Percentiles rank a stretch among this genome's conserved stretches.
Evolutionary conservation across 331 rosid species (phyloP).

Genomic region (Quercus tomentella): DNA sequence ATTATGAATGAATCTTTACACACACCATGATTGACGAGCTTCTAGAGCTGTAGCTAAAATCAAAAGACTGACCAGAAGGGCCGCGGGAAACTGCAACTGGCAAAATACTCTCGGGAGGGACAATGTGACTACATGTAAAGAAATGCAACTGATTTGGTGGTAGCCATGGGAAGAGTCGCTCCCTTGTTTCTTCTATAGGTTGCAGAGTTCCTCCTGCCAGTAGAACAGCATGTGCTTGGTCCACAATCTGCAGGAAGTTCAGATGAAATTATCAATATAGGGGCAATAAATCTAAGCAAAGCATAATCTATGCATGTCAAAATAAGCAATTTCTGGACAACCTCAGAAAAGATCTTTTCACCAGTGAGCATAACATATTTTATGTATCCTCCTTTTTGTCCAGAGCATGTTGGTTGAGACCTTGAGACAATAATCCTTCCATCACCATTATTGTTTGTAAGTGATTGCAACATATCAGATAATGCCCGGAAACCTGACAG

Average conservation of each 20-base stretch:
- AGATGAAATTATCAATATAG: slow-evolving; percentile 21
- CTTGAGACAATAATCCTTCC: slow-evolving; percentile 85
- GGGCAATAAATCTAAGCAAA: slow-evolving; percentile 8
- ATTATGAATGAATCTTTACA: slow-evolving; percentile 10
- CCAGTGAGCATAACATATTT: slow-evolving; percentile 92
- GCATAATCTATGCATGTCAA: background rate
- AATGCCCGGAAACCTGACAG: slow-evolving; percentile 79
- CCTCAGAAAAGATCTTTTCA: slow-evolving; percentile 92
- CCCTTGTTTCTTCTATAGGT: slow-evolving; percentile 92
- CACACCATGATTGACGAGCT: slow-evolving; percentile 59
- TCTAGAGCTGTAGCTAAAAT: slow-evolving; percentile 82
- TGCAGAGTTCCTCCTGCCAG: slow-evolving; percentile 93
- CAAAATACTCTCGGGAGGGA: slow-evolving; percentile 80
- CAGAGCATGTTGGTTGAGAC: slow-evolving; percentile 33
- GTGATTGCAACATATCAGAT: slow-evolving; percentile 55
- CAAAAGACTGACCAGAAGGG: slow-evolving; percentile 77
- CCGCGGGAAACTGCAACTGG: slow-evolving; percentile 84
- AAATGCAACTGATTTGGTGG: slow-evolving; percentile 60
- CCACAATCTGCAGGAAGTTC: slow-evolving; percentile 57
- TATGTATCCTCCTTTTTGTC: slow-evolving; percentile 58
- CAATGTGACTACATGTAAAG: slow-evolving; percentile 87
- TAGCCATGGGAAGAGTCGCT: slow-evolving; percentile 81
- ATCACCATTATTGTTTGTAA: slow-evolving; percentile 73
- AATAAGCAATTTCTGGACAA: slow-evolving; percentile 31
- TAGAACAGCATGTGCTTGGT: slow-evolving; percentile 82